Base-by-base conservation (phyloP, 495 filamentous ascomycete species). In the Aspergillus sclerotioniger region DNA sequence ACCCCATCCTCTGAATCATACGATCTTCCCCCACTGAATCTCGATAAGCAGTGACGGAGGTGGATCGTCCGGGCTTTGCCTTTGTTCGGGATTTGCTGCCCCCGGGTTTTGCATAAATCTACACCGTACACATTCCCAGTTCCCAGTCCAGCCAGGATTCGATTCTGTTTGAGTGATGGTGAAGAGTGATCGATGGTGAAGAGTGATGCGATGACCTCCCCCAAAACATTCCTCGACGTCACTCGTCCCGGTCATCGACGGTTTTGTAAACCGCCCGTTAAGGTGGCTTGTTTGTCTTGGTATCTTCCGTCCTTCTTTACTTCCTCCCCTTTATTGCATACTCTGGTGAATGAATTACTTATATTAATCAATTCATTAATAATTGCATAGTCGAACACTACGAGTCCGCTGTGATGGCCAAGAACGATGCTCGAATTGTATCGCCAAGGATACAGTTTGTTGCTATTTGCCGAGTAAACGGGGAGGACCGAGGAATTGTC, bases 221-320 rank as follows among this genome's bases (percentile, higher is more conserved):
- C 13, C 15, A 32, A 45, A 16, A 54, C 52, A 6, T 29, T 54
- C n/a, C 21, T 10, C 13, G 43, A 54, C 52, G 25, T 44, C 52
- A 45, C 46, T n/a, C 54, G 45, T 9, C 48, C 41, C 3, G 47
- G 25, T 12, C 33, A 50, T 17, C 49, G 57, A 19, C 60, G 60
- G 46, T 59, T 66, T 37, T 50, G 56, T 37, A 54, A 63, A 37
- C 77, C 77, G 47, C 78, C 77, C 4, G 77, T 78, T 3, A 80
- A 80, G 62, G 70, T 76, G 19, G 77, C 76, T 13, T 80, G 79
- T 65, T 67, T 80, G 48, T 71, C 75, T 56, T 82, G 79, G 78
- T 80, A 73, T 61, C 72, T 65, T 19, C 43, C n/a, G 44, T 17
- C 15, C 39, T 37, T 17, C 17, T 29, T 57, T 32, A 57, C 9